Conservation (phyloP, 2,329 filamentous ascomycete genomes). For the Epichloe glyceriae region DNA sequence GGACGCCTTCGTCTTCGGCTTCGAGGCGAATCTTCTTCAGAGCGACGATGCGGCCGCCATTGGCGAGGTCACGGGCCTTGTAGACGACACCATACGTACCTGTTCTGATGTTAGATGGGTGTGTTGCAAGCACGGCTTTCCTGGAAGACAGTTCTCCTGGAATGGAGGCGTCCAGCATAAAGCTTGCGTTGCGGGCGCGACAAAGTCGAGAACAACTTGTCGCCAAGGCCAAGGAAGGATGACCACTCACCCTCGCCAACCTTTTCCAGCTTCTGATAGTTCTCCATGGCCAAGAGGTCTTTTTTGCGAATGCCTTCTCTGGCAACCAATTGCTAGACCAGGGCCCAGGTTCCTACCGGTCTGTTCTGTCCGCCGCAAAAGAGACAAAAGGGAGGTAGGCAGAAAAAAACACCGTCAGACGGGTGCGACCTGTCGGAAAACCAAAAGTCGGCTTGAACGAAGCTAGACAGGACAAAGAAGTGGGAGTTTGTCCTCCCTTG, state of each 20-base stretch:
- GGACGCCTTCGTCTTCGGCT: constrained; percentile 87
- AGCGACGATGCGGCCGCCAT: constrained; percentile 74
- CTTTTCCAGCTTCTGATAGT: constrained; percentile 94
- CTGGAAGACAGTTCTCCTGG: background rate
- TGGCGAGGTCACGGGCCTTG: constrained; percentile 77
- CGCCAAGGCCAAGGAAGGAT: too few relatives aligned
- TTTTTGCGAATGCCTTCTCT: background rate
- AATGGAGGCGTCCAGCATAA: background rate
- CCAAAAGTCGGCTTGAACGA: background rate
- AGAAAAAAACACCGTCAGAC: background rate
- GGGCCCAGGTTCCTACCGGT: background rate
- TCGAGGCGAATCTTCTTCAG: constrained; percentile 94
- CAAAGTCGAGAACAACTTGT: too few relatives aligned
- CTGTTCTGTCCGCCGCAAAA: background rate
- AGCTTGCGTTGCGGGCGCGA: background rate
- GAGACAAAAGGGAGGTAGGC: background rate
- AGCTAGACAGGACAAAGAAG: background rate
- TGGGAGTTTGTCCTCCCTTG: constrained; percentile 1
- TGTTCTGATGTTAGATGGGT: constrained; percentile 22
- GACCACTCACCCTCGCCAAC: constrained; percentile 70
- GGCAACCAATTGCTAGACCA: background rate
- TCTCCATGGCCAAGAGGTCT: constrained; percentile 55
- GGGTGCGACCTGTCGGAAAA: background rate
- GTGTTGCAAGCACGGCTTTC: too few relatives aligned
- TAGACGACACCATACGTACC: constrained; percentile 93